Evolutionary conservation across 495 filamentous ascomycete species (phyloP), one percentile per base, ranked within the genome.

Genomic region (Neurospora tetraspora): DNA sequence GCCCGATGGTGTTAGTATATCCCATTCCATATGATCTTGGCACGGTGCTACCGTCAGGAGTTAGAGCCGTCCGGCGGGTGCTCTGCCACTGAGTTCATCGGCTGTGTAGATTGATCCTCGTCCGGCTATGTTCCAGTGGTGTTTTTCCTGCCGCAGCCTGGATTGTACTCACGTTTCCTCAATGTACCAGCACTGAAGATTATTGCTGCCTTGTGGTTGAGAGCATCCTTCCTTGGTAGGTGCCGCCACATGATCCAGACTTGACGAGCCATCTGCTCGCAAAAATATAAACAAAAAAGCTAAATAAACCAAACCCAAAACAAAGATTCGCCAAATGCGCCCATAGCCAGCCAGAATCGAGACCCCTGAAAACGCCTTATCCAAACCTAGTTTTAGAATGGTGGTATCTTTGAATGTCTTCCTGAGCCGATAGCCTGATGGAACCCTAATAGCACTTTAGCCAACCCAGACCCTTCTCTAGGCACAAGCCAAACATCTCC

Each of bases 401-500:
- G 11, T 59, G 47, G 47, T 59, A 59, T 59, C 47, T 37, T 27
- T 9, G 14, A 18, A 18, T 18, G 23, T 5, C 12, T n/a, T 31
- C 39, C 39, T 5, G 20, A 16, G 23, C 70, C 18, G 18, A 20
- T 61, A 39, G 71, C 73, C 77, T 76, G 76, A 36, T 77, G 75
- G 5, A 75, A 39, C 11, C 75, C 79, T 6, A 72, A 61, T 31
- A 61, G 12, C 11, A 27, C 5, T 61, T 34, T 61, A 61, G 23
- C 53, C 74, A 27, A 75, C 73, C 78, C 76, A 77, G 40, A 76
- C 73, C 59, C 74, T 77, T 68, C 78, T 76, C 18, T 80, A 78
- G 5, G 82, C 83, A 74, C 85, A 86, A 34, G 73, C 77, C 70
- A 86, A 45, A 71, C 85, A 86, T n/a, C 78, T 74, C 23, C 82